Percentiles rank a stretch among this genome's conserved stretches.
Evolutionary conservation across 805 yeast genomes (phyloP).

Genomic region (Saturnispora sanitii): DNA sequence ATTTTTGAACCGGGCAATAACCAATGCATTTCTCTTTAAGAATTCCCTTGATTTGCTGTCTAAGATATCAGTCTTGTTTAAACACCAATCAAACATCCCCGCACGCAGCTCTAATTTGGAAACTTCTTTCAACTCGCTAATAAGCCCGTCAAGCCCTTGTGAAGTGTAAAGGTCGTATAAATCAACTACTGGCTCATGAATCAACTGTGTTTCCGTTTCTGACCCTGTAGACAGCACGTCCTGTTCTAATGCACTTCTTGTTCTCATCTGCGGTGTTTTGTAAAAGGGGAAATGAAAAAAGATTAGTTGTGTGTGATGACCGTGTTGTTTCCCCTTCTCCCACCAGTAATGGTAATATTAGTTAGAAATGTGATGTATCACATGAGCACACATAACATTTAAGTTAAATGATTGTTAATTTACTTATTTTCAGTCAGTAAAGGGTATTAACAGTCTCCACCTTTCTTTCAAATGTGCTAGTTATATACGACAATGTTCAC

Average conservation of each 20-base stretch:
- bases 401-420: too few relatives aligned
- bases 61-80: background rate
- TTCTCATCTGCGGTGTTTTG: too few relatives aligned
- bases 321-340: too few relatives aligned
- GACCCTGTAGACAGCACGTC: too few relatives aligned
- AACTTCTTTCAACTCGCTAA: background rate
- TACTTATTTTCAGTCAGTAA: too few relatives aligned
- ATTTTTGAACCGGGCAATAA: conserved; percentile 6
- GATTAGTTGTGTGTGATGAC: background rate
- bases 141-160: background rate
- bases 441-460: too few relatives aligned
- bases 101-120: too few relatives aligned
- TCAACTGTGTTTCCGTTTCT: too few relatives aligned
- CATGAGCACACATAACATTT: background rate
- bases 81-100: conserved; percentile 1
- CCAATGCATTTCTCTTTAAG: background rate
- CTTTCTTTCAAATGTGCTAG: too few relatives aligned
- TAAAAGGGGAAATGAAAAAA: background rate
- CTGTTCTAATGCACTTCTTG: too few relatives aligned
- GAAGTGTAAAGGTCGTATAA: background rate
- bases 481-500: too few relatives aligned
- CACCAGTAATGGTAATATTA: background rate
- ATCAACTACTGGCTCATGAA: too few relatives aligned
- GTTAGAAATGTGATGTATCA: background rate
- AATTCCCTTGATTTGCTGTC: conserved; percentile 2